Percentiles rank a stretch among this genome's conserved stretches.
phyloP scores from a whole-genome alignment of 805 yeast species.

The Soucietia sequanensis region DNA sequence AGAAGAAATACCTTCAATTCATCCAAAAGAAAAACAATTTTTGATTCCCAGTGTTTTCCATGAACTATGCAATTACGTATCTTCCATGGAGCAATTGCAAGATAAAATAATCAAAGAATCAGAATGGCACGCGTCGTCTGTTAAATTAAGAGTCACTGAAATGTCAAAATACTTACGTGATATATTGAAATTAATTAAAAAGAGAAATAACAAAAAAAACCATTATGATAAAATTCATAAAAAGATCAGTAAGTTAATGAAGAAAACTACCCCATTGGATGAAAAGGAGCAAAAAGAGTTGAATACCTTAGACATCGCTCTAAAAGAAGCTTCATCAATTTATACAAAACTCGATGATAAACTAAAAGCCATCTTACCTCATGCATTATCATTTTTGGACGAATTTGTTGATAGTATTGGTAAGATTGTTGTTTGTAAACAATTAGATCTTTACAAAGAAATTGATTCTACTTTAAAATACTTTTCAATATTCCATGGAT shows the following conservation, averaged over 20 bases:
- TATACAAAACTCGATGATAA: constrained; percentile 40
- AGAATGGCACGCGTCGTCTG: constrained; percentile 23
- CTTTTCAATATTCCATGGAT: constrained; percentile 23
- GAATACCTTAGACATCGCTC: constrained; percentile 24
- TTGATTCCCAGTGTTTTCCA: constrained; percentile 20
- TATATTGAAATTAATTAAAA: constrained; percentile 39
- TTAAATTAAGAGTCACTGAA: constrained; percentile 34
- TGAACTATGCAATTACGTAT: constrained; percentile 26
- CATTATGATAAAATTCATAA: constrained; percentile 38
- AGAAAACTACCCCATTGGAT: constrained; percentile 26
- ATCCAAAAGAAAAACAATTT: constrained; percentile 35
- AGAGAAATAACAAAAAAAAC: constrained; percentile 43
- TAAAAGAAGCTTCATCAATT: constrained; percentile 26
- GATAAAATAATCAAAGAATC: constrained; percentile 17
- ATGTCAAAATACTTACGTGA: constrained; percentile 38
- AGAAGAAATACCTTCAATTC: constrained; percentile 29
- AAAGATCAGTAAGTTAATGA: constrained; percentile 37
- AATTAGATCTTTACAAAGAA: constrained; percentile 30
- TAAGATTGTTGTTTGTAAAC: constrained; percentile 36
- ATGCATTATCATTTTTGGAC: constrained; percentile 42
- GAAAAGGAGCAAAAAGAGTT: constrained; percentile 40
- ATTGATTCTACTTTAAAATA: constrained; percentile 19
- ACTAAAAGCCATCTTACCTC: constrained; percentile 44
- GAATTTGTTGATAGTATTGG: constrained; percentile 48
- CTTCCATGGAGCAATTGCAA: constrained; percentile 18